Evolutionary conservation across 2,329 filamentous ascomycete genomes (phyloP).

Genomic region (Epichloe sp.): DNA sequence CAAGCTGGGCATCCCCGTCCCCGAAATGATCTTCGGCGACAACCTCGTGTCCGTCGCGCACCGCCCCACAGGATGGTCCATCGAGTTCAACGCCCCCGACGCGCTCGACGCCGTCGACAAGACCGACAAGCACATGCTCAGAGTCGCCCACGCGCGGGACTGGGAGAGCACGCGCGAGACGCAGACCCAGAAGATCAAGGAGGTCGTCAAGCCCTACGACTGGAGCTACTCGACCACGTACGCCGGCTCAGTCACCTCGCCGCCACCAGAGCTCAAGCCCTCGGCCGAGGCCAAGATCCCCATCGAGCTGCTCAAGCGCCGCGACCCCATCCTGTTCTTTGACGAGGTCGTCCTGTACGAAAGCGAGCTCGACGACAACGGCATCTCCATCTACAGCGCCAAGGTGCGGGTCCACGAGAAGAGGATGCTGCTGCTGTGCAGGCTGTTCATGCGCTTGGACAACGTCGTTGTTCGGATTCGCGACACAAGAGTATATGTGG

Average conservation of each 20-base stretch:
- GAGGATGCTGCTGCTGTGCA: slow-evolving; percentile 68
- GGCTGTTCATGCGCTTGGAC: slow-evolving; percentile 89
- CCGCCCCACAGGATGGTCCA: slow-evolving; percentile 57
- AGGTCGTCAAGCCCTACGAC: slow-evolving; percentile 91
- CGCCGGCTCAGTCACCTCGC: slow-evolving; percentile 43
- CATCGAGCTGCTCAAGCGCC: slow-evolving; percentile 70
- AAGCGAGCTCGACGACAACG: slow-evolving; percentile 95
- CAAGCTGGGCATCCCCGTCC: slow-evolving; percentile 71
- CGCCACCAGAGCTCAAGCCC: slow-evolving; percentile 12
- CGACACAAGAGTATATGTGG: slow-evolving; percentile 84
- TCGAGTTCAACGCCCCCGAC: slow-evolving; percentile 74
- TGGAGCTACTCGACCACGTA: slow-evolving; percentile 96
- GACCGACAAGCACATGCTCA: slow-evolving; percentile 79
- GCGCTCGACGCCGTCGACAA: slow-evolving; percentile 89
- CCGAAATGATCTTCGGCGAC: slow-evolving; percentile 99
- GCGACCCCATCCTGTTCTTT: slow-evolving; percentile 91
- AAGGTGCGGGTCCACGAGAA: slow-evolving; percentile 90
- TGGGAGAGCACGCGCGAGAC: slow-evolving; percentile 61
- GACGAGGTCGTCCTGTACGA: slow-evolving; percentile 95
- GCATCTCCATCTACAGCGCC: slow-evolving; percentile 77
- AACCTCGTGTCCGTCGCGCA: slow-evolving; percentile 72
- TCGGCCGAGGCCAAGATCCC: slow-evolving; percentile 47
- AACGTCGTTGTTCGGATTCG: slow-evolving; percentile 77
- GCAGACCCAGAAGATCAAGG: slow-evolving; percentile 76
- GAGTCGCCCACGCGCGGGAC: slow-evolving; percentile 82